Evolutionary conservation across 345 rosid genomes (phyloP), one percentile per base, ranked within the genome.

Genomic region (Passiflora organensis): DNA sequence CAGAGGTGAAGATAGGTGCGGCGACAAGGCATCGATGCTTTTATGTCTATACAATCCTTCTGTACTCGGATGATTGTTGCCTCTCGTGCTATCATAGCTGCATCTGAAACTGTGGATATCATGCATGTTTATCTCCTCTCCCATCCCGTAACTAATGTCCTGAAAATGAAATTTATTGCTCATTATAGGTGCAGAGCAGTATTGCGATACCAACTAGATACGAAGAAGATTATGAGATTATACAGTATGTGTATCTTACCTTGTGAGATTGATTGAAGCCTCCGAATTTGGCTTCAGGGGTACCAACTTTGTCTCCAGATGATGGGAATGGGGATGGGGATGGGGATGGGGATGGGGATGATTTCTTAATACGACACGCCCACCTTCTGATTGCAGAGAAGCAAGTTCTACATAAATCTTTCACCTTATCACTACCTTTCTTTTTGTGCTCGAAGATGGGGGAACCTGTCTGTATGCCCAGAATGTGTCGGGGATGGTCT

Each of bases 41-140:
- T 58, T 60, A 48, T 53, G 56, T 15, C 55, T 60, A 51, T 2
- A 51, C 48, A 43, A 53, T 25, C 41, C 54, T 17, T 48, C 43
- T 1, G 64, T 28, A 32, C 61, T 55, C 46, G 56, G n/a, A n/a
- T n/a, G n/a, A n/a, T n/a, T n/a, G n/a, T n/a, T n/a, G n/a, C n/a
- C n/a, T n/a, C n/a, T n/a, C n/a, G n/a, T n/a, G n/a, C n/a, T 63
- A 10, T 53, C 53, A 10, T 32, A 47, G 24, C 52, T 78, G 20
- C 53, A 58, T 75, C 72, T 63, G 14, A 42, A 71, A 42, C 74
- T 64, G 43, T 65, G 70, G 32, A 64, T 64, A 71, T 70, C 70
- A 53, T 73, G 57, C 75, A 78, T n/a, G 49, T 49, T 57, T 24
- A 55, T 38, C 32, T 53, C 69, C 45, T 64, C 70, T 24, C n/a